Conservation (phyloP, 2,329 filamentous ascomycete species). For the Furcasterigmium furcatum region DNA sequence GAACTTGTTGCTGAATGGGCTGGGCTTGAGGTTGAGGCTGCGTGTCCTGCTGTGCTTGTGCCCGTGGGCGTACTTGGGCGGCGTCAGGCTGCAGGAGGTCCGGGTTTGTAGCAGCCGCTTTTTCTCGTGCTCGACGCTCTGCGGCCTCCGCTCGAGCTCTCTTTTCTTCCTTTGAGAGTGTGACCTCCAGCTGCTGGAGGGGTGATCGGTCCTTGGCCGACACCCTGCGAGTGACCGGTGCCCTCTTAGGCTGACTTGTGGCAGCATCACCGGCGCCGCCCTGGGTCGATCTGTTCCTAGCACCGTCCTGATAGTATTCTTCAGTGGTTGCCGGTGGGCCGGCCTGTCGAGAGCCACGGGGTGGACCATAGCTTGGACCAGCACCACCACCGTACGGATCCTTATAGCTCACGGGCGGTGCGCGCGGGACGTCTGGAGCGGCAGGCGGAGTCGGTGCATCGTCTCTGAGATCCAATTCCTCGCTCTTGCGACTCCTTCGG, state of each 20-base stretch:
- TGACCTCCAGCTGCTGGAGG: constrained; percentile 87
- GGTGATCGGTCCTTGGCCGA: constrained; percentile 84
- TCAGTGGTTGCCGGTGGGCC: too few species aligned
- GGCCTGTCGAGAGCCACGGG: constrained; percentile 20
- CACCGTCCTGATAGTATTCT: constrained; percentile 22
- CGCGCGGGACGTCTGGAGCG: constrained; percentile 59
- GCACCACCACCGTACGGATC: constrained; percentile 40
- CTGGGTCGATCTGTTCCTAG: constrained; percentile 6
- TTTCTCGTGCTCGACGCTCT: constrained; percentile 69
- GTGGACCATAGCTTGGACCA: constrained; percentile 21
- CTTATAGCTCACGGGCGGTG: constrained; percentile 55
- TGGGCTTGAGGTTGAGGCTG: constrained; percentile 14
- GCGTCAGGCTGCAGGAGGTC: constrained; percentile 10
- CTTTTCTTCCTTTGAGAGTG: constrained; percentile 95
- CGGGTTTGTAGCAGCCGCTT: constrained; percentile 35
- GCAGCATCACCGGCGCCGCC: constrained; percentile 11
- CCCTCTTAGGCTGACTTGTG: constrained; percentile 28
- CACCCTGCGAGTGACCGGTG: constrained; percentile 46
- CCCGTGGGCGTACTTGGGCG: constrained; percentile 16
- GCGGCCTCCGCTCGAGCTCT: constrained; percentile 80
- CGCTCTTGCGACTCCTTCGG: constrained; percentile 34
- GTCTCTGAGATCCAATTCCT: constrained; percentile 16
- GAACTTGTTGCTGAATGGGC: constrained; percentile 13
- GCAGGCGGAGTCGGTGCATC: constrained; percentile 38
- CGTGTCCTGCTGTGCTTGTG: constrained; percentile 11